These are phyloP conservation scores for Punctularia strigosozonata DNA, from an alignment of 768 basidiomycete species.

Conservation along the genomic window DNA sequence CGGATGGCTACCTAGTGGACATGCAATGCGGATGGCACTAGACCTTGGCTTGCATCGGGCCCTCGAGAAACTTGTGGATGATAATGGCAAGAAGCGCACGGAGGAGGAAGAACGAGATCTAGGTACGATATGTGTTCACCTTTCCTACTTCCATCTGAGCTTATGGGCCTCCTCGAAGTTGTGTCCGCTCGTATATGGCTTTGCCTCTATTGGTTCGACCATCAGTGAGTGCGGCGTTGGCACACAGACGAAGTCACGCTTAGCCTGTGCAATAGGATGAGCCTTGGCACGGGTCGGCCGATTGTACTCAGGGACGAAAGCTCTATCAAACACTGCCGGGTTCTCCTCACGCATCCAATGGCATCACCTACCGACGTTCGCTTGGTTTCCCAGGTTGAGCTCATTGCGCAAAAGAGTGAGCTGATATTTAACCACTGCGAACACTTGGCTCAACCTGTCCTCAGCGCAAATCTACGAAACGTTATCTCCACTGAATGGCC, in stretches of 20 bases:
- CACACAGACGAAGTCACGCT: not conserved
- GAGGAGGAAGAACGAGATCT: conserved; percentile 84
- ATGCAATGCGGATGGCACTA: conserved; percentile 92
- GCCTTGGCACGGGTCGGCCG: conserved; percentile 83
- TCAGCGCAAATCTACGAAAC: conserved; percentile 91
- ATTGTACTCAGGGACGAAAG: conserved; percentile 83
- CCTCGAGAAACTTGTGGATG: conserved; percentile 80
- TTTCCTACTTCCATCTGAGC: not conserved
- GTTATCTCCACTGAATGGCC: conserved; percentile 73
- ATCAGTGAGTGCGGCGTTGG: conserved; percentile 46
- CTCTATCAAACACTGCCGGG: conserved; percentile 74
- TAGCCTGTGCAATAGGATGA: conserved; percentile 45
- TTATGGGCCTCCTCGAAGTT: conserved; percentile 30
- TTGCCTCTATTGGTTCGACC: conserved; percentile 93
- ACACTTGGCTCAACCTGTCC: not conserved
- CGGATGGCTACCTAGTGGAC: conserved; percentile 90
- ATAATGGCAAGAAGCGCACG: conserved; percentile 46
- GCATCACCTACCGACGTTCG: conserved; percentile 83
- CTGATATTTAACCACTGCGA: not conserved
- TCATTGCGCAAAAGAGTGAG: conserved; percentile 86
- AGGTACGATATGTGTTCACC: conserved; percentile 30
- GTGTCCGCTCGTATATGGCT: conserved; percentile 91
- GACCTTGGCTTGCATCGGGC: conserved; percentile 91
- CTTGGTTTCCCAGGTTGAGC: conserved; percentile 76
- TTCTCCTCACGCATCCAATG: conserved; percentile 79